Conservation (phyloP, 345 rosid genomes). For the Corymbia maculata region DNA sequence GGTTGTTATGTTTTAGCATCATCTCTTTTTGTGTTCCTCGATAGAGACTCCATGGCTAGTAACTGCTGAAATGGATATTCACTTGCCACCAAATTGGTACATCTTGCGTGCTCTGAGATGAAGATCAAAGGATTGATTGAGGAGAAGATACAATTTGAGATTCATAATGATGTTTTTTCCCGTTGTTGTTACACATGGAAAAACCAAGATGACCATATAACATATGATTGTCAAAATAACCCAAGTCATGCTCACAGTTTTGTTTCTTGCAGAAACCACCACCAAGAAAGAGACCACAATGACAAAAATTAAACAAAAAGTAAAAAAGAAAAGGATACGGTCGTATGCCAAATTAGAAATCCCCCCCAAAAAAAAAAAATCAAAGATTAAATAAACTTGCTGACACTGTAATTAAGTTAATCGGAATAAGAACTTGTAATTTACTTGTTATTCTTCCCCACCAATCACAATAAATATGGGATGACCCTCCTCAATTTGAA, state of each 20-base stretch:
- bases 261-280: not conserved
- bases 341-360: not conserved
- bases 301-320: not conserved
- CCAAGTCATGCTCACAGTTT: not conserved
- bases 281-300: not conserved
- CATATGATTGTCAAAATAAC: not conserved
- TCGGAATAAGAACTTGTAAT: not conserved
- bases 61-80: not conserved
- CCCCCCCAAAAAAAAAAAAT: not conserved
- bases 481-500: not conserved
- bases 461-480: not conserved
- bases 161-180: not conserved
- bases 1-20: not conserved
- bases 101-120: not conserved
- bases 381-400: not conserved
- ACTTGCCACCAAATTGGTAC: not conserved
- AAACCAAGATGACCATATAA: not conserved
- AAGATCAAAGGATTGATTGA: not conserved
- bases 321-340: not conserved
- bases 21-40: not conserved
- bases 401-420: not conserved
- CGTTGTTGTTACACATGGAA: not conserved
- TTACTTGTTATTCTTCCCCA: not conserved
- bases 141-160: not conserved
- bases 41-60: not conserved